Evolutionary conservation across 1,139 yeast species (phyloP).

Genomic region (Pichia sp.): DNA sequence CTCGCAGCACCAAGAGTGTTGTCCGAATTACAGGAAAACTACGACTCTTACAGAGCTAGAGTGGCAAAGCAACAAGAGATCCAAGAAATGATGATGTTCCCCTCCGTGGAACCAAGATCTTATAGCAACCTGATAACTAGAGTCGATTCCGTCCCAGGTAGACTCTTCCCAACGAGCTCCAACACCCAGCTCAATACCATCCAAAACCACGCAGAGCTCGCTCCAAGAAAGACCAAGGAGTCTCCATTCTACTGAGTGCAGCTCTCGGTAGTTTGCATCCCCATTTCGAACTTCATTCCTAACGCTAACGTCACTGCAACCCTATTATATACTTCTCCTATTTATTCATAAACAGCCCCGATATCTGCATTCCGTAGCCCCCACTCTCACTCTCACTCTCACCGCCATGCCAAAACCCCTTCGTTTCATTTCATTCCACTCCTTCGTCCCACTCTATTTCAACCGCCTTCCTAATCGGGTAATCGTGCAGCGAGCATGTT

Average conservation of each 20-base stretch:
- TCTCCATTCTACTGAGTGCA: conserved; percentile 18
- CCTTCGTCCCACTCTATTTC: too few species aligned
- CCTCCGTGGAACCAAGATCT: conserved; percentile 15
- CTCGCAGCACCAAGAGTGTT: conserved; percentile 14
- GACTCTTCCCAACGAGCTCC: conserved; percentile 21
- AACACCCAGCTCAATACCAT: conserved; percentile 22
- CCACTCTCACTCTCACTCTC: too few species aligned
- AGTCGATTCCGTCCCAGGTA: conserved; percentile 26
- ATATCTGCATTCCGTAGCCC: too few species aligned
- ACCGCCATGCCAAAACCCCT: too few species aligned
- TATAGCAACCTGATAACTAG: conserved; percentile 18
- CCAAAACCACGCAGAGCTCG: conserved; percentile 22
- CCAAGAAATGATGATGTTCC: conserved; percentile 19
- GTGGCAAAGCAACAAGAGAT: conserved; percentile 21
- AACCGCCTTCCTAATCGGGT: too few species aligned
- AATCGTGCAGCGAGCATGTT: too few species aligned
- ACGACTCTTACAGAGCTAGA: conserved; percentile 19
- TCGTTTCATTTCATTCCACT: too few species aligned
- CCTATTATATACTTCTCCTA: too few species aligned
- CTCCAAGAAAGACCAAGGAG: conserved; percentile 25
- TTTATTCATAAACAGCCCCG: too few species aligned
- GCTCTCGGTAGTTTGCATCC: too few species aligned
- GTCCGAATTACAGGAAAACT: conserved; percentile 19
- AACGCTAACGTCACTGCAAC: too few species aligned
- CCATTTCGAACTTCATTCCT: too few species aligned